Base-by-base conservation (phyloP, 1,139 yeast species). In the Magnusiomyces sp. region DNA sequence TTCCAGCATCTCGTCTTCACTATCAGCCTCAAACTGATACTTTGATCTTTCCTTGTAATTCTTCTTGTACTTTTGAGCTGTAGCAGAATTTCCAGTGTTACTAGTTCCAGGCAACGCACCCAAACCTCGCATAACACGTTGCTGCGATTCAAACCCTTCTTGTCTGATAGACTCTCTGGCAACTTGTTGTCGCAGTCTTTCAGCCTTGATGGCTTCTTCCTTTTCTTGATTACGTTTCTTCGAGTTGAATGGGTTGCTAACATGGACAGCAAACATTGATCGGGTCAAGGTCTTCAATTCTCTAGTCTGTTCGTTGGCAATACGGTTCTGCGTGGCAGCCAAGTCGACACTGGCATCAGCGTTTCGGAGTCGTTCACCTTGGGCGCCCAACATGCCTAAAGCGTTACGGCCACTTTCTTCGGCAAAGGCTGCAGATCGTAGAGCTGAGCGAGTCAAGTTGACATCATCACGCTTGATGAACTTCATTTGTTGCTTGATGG, bases 391-490 rank as follows among this genome's bases (percentile, higher is more conserved):
- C 80, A 88, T 81, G 29, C 97, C 97, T 58, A 90, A 70, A 0
- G 97, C 84, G 64, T 90, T 88, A 49, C 88, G 77, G 27, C 95
- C 98, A 7, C 90, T 79, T 50, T 84, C 85, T 65, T 90, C 97
- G 0, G 97, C 97, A 59, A 88, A 94, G 56, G 84, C 84, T 1
- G 96, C 95, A 80, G 87, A 80, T 58, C 84, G 77, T 53, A 92
- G 71, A 0, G 96, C 89, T 59, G 89, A 89, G 60, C 95, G 76
- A 0, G 97, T 85, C 46, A 89, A 80, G 9, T 87, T 83, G 16
- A 89, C 80, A 1, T 96, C 83, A 60, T 88, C 94, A 60, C 88
- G 94, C 65, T 90, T 90, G 45, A 88, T 81, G 63, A 84, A 89
- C 53, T 88, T 74, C 55, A 87, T 84, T 59, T 90, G 90, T 58